phyloP scores from a whole-genome alignment of 2,329 filamentous ascomycete species.

The Paramyrothecium roridum region DNA sequence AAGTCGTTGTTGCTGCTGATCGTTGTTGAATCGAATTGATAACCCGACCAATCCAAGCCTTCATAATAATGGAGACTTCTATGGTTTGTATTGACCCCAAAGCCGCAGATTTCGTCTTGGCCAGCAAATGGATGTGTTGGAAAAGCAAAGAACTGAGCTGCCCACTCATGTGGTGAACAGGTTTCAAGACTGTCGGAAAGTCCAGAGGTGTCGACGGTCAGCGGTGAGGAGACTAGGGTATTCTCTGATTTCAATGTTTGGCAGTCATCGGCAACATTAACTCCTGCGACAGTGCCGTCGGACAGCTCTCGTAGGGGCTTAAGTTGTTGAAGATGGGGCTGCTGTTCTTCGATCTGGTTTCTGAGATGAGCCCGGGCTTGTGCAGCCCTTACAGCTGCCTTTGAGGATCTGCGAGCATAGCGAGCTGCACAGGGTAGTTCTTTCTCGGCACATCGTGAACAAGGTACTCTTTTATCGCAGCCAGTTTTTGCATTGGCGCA shows the following conservation, averaged over 20 bases:
- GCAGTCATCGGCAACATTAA: neutral
- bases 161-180: neutral
- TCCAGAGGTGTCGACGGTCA: neutral
- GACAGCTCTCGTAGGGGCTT: neutral
- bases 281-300: neutral
- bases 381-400: slow-evolving; percentile 40
- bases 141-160: neutral
- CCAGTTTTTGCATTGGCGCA: slow-evolving; percentile 36
- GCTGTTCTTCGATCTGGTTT: neutral
- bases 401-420: slow-evolving; percentile 48
- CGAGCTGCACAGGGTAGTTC: slow-evolving; percentile 35
- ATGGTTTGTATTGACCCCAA: too few relatives aligned
- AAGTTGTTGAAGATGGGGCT: neutral
- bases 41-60: too few relatives aligned
- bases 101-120: too few relatives aligned
- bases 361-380: slow-evolving; percentile 22
- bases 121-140: neutral
- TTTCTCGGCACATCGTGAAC: slow-evolving; percentile 33
- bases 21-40: too few relatives aligned
- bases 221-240: neutral
- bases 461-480: slow-evolving; percentile 34
- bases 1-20: too few relatives aligned
- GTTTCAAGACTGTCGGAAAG: neutral
- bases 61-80: too few relatives aligned
- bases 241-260: neutral